Evolutionary conservation across 1,139 yeast species (phyloP), one percentile per base, ranked within the genome.

Genomic region (Yueomyces sp.): DNA sequence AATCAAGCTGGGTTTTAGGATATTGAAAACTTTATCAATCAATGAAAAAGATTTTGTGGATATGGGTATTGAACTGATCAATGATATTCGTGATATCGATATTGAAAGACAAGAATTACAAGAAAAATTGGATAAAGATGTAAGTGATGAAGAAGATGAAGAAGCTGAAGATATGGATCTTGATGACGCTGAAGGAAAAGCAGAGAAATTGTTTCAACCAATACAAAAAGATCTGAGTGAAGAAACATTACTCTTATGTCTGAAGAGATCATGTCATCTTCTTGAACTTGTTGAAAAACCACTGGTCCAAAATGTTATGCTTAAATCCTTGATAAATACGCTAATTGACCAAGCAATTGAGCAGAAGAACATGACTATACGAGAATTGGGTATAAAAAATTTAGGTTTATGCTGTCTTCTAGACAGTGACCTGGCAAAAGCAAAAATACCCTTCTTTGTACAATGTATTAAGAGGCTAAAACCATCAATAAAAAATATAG

Each of bases 311-410:
- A 83, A 83, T 51, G 69, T 79, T 41, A 74, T 85, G 5, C 68
- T 89, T 44, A 75, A 75, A n/a, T 78, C 95, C 0, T 65, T 91
- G 46, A 70, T 83, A 42, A 81, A 81, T 31, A 80, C 84, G 27
- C 69, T 87, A 51, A 81, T 91, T n/a, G 74, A 76, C n/a, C 94
- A 94, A 4, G 86, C 95, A 0, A 76, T 87, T 9, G 69, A 78
- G 38, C 72, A 77, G 46, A 72, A 72, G 28, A 81, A 78, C 39
- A 67, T 78, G 6, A 70, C 71, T 3, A 69, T 81, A 6, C 70
- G 93, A 46, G 77, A 75, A 41, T 66, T 81, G 4, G 96, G 95
- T 1, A 68, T 84, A 36, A 72, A 71, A 43, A 83, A 95, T 52
- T 69, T 89, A 35, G 95, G 96, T 0, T 68, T 91, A 37, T 82